Evolutionary conservation across 768 basidiomycete genomes (phyloP).

Genomic region (Clitopilus hobsonii): DNA sequence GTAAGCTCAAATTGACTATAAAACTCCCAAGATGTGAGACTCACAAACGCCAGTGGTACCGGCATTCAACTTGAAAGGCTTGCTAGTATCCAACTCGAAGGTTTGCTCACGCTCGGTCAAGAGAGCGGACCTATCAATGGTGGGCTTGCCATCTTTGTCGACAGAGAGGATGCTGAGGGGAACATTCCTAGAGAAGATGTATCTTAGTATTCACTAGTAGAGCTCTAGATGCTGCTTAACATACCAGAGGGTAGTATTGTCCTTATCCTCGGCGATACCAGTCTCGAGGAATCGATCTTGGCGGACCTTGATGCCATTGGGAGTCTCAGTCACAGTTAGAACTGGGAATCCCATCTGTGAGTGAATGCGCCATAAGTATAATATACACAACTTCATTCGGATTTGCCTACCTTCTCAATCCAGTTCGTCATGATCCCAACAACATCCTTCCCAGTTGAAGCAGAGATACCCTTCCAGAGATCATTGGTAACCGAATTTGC

Average conservation of each 20-base stretch:
- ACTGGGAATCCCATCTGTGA: constrained; percentile 79
- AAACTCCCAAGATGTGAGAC: constrained; percentile 24
- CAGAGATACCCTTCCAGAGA: constrained; percentile 81
- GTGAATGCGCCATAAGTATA: background rate
- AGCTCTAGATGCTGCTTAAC: background rate
- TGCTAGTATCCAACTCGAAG: constrained; percentile 68
- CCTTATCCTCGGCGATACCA: constrained; percentile 70
- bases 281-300: constrained; percentile 93
- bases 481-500: constrained; percentile 82
- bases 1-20: constrained; percentile 1
- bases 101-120: constrained; percentile 65
- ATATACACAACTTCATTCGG: background rate
- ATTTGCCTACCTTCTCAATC: constrained; percentile 63
- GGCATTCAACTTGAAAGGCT: constrained; percentile 86
- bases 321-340: constrained; percentile 75
- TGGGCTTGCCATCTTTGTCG: constrained; percentile 50
- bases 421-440: constrained; percentile 85
- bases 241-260: constrained; percentile 87
- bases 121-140: constrained; percentile 57
- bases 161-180: constrained; percentile 72
- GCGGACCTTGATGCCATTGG: constrained; percentile 67
- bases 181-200: constrained; percentile 52
- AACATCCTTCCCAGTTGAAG: constrained; percentile 71
- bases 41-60: constrained; percentile 85
- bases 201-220: background rate